These are phyloP conservation scores for Micractinium conductrix DNA, from an alignment of 139 green algal species.

Conservation along the genomic window DNA sequence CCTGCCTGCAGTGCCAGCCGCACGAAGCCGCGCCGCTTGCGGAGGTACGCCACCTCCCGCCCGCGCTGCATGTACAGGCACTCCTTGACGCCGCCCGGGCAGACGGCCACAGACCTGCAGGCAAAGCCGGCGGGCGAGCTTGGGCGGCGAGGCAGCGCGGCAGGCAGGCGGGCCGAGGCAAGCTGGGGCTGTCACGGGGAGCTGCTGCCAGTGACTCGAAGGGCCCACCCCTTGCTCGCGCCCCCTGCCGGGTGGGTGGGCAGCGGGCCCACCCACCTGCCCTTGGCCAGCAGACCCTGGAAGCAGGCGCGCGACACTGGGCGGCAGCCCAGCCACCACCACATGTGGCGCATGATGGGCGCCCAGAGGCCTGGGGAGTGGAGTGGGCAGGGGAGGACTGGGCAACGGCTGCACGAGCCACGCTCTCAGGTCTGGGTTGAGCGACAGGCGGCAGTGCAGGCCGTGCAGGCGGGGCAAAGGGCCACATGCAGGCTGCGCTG, in stretches of 20 bases:
- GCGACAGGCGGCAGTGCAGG: too few species aligned
- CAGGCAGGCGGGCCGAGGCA: background rate
- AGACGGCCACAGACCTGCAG: constrained; percentile 48
- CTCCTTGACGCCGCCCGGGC: constrained; percentile 69
- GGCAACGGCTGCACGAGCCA: too few species aligned
- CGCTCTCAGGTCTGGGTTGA: too few species aligned
- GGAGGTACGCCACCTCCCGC: constrained; percentile 75
- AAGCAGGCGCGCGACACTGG: constrained; percentile 22
- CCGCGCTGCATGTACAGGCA: constrained; percentile 73
- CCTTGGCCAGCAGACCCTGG: background rate
- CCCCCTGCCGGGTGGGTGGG: too few species aligned
- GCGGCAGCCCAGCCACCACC: constrained; percentile 49
- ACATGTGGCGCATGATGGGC: constrained; percentile 18
- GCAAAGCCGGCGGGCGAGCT: background rate
- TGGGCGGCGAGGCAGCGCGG: background rate
- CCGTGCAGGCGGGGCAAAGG: too few species aligned
- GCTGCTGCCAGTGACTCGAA: too few species aligned
- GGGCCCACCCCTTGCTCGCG: too few species aligned
- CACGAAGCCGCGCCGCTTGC: constrained; percentile 77
- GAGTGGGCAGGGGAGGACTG: too few species aligned
- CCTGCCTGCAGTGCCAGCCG: constrained; percentile 72
- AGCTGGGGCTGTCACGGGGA: too few species aligned
- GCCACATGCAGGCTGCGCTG: too few species aligned
- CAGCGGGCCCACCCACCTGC: background rate
- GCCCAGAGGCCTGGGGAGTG: constrained; percentile 18